Evolutionary conservation across 2,329 filamentous ascomycete genomes (phyloP), one percentile per base, ranked within the genome.

Genomic region (Colletotrichum sojae): DNA sequence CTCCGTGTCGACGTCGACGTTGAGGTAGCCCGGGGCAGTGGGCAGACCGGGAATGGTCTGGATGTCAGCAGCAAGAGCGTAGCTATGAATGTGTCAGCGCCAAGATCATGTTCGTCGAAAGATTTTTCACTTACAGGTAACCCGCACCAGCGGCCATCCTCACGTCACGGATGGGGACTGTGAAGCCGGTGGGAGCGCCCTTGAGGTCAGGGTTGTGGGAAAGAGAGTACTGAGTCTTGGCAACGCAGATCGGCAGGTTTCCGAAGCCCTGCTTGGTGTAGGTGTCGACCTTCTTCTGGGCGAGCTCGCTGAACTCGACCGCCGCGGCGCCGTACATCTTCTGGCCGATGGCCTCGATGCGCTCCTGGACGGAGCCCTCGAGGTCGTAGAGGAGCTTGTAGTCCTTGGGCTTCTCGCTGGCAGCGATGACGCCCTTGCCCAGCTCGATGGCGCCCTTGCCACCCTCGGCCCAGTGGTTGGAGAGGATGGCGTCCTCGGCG

Each of bases 171-270:
- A 99, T 97, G 2, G 96, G 96, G 6, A 99, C 90, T 0, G 94
- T 97, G 82, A 98, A 99, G 68, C 95, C 96, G 4, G 91, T 93
- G 25, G 96, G 96, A 9, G 96, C 96, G 71, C 96, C 96, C 88
- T 99, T 99, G 75, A 98, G 87, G 12, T 93, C 90, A 2, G 95
- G 92, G 79, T 99, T 94, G 81, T 98, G 95, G 67, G 92, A 96
- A 56, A 99, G 87, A 40, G 94, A 97, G 85, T 99, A 99, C 82
- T 99, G 96, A 15, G 96, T 99, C 90, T 99, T 99, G 71, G 96
- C 96, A 73, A 98, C 89, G 80, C 96, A 99, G 77, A 98, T 97
- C 43, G 96, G 96, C 73, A 99, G 85, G 80, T 97, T 94, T 22
- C 92, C 92, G 76, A 95, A 97, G 53, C 96, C 96, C 81, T 98